Percentiles rank a stretch among this genome's conserved stretches.
Conservation (phyloP, 2,329 filamentous ascomycete genomes). For the Lithohypha guttulata region DNA sequence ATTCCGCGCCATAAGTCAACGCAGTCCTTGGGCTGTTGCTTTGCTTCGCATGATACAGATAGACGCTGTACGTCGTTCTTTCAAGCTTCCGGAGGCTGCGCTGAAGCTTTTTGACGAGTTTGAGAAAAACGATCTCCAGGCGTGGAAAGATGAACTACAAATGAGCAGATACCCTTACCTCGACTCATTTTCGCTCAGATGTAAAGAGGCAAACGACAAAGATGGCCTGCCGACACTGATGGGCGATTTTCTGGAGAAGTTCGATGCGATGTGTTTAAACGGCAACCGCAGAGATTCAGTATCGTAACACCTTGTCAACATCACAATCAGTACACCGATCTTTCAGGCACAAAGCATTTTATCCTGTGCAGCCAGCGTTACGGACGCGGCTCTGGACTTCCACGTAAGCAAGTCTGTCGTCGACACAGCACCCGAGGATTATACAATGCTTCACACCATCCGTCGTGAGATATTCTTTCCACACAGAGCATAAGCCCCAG, state of each 20-base stretch:
- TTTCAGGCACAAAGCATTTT: no score
- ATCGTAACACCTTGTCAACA: no score
- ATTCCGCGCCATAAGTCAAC: not conserved
- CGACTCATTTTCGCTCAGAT: not conserved
- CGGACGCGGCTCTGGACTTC: no score
- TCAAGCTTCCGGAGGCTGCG: slow-evolving; percentile 20
- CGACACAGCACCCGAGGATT: no score
- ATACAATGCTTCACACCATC: no score
- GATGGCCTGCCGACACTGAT: not conserved
- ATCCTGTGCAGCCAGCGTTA: no score
- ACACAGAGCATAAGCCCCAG: no score
- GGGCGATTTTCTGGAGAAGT: not conserved
- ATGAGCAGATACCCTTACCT: not conserved
- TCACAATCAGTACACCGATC: no score
- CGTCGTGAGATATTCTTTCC: no score
- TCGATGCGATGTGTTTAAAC: no score
- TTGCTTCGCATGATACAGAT: slow-evolving; percentile 21
- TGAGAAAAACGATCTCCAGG: slow-evolving; percentile 8
- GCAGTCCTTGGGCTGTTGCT: not conserved
- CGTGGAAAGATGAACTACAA: not conserved
- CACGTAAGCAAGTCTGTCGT: no score
- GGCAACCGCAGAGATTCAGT: no score
- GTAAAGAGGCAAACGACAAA: not conserved
- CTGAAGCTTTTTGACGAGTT: slow-evolving; percentile 22
- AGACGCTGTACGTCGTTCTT: slow-evolving; percentile 16